Evolutionary conservation across 768 basidiomycete species (phyloP).

Genomic region (Dioszegia hungarica): DNA sequence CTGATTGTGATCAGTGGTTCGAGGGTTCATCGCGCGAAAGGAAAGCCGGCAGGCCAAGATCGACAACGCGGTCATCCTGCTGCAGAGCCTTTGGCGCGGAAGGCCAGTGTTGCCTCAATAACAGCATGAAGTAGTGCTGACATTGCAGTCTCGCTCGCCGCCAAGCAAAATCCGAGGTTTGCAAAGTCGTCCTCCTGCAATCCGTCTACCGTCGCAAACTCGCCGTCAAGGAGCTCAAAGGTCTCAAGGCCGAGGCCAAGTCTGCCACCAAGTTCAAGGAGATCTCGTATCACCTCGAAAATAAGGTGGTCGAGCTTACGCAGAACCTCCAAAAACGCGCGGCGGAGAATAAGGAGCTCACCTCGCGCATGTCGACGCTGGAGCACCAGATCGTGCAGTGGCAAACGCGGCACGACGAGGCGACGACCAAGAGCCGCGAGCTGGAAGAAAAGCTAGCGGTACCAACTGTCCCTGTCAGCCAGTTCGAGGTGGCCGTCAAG

Average conservation of each 20-base stretch:
- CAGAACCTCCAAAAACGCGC: slow-evolving; percentile 86
- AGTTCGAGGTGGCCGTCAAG: slow-evolving; percentile 67
- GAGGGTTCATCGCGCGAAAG: slow-evolving; percentile 45
- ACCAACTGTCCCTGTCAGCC: slow-evolving; percentile 65
- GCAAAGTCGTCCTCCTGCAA: slow-evolving; percentile 75
- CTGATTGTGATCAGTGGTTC: slow-evolving; percentile 24
- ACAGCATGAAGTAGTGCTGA: slow-evolving; percentile 7
- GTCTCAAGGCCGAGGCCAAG: slow-evolving; percentile 81
- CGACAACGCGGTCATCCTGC: slow-evolving; percentile 60
- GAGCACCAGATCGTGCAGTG: slow-evolving; percentile 83
- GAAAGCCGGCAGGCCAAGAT: slow-evolving; percentile 54
- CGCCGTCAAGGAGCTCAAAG: slow-evolving; percentile 78
- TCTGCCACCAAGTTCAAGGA: slow-evolving; percentile 97
- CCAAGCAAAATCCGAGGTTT: slow-evolving; percentile 49
- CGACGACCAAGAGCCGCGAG: slow-evolving; percentile 66
- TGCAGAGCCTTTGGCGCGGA: slow-evolving; percentile 85
- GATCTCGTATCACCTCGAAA: slow-evolving; percentile 93
- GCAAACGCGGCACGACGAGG: slow-evolving; percentile 81
- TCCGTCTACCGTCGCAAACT: slow-evolving; percentile 84
- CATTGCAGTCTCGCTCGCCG: slow-evolving; percentile 33
- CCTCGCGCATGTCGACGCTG: slow-evolving; percentile 66
- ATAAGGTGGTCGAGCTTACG: slow-evolving; percentile 98
- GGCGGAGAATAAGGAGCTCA: slow-evolving; percentile 82
- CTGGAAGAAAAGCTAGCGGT: slow-evolving; percentile 65
- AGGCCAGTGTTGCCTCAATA: slow-evolving; percentile 56